Percentiles rank a stretch among this genome's conserved stretches.
phyloP scores from a whole-genome alignment of 2,329 filamentous ascomycete genomes.

The Tothia fuscella region DNA sequence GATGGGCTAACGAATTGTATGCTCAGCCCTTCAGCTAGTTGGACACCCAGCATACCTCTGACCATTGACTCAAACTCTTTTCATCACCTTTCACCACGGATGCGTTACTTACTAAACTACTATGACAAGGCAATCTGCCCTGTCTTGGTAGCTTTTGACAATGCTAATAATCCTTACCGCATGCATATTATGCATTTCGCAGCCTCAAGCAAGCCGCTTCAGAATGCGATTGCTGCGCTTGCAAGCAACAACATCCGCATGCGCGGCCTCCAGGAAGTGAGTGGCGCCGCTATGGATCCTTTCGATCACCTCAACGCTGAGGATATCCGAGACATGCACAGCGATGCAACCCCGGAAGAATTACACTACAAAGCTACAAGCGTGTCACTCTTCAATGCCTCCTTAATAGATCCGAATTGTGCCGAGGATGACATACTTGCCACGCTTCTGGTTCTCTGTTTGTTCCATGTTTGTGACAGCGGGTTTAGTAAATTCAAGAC shows the following conservation, averaged over 20 bases:
- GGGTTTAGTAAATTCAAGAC: conserved; percentile 88
- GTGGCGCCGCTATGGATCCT: conserved; percentile 14
- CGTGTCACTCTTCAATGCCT: conserved; percentile 70
- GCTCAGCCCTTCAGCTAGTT: conserved; percentile 2
- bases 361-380: conserved; percentile 75
- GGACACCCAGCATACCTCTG: conserved; percentile 27
- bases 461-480: conserved; percentile 88
- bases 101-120: conserved; percentile 85
- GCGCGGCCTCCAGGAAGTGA: conserved; percentile 51
- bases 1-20: background rate
- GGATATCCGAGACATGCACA: conserved; percentile 28
- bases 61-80: conserved; percentile 40
- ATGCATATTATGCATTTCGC: conserved; percentile 72
- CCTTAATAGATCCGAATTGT: conserved; percentile 63
- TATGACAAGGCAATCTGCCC: conserved; percentile 88
- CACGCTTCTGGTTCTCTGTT: conserved; percentile 74
- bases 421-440: conserved; percentile 78
- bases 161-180: conserved; percentile 73
- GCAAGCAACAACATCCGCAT: conserved; percentile 82
- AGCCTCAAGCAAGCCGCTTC: conserved; percentile 58
- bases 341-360: conserved; percentile 60
- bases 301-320: conserved; percentile 24
- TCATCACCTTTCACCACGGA: conserved; percentile 57
- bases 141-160: conserved; percentile 83
- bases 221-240: conserved; percentile 82